Conservation (phyloP, 2,329 filamentous ascomycete genomes). For the Hortaea werneckii region DNA sequence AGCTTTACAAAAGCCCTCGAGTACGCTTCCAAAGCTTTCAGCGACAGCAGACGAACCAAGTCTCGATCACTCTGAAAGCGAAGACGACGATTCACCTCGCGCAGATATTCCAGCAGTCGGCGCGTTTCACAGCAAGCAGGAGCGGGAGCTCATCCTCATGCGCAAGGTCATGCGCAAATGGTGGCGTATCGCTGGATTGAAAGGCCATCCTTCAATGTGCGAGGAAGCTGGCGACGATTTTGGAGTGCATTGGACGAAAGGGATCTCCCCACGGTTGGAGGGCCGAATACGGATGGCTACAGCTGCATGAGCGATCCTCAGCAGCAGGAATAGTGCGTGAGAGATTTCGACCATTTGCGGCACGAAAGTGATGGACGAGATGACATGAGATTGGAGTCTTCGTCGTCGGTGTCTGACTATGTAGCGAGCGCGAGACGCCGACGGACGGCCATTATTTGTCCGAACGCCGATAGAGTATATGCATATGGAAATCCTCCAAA, state of each 20-base stretch:
- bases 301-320: background rate
- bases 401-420: background rate
- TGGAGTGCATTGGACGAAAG: slow-evolving; percentile 62
- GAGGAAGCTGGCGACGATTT: slow-evolving; percentile 53
- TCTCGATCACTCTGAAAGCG: slow-evolving; percentile 19
- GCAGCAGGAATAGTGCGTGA: background rate
- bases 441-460: background rate
- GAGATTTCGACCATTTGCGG: background rate
- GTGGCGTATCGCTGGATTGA: slow-evolving; percentile 57
- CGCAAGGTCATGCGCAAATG: slow-evolving; percentile 62
- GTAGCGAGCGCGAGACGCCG: background rate
- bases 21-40: slow-evolving; percentile 1
- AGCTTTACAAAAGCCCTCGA: slow-evolving; percentile 7
- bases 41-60: background rate
- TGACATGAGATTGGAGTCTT: background rate
- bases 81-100: slow-evolving; percentile 28
- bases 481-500: no score
- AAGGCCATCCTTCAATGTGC: slow-evolving; percentile 37
- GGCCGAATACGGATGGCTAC: slow-evolving; percentile 51
- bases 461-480: no score
- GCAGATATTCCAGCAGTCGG: slow-evolving; percentile 33
- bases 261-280: slow-evolving; percentile 68
- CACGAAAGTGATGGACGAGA: background rate
- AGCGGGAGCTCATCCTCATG: slow-evolving; percentile 53
- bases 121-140: slow-evolving; percentile 29